Base-by-base conservation (phyloP, 805 yeast genomes). In the Ogataea sp. region DNA sequence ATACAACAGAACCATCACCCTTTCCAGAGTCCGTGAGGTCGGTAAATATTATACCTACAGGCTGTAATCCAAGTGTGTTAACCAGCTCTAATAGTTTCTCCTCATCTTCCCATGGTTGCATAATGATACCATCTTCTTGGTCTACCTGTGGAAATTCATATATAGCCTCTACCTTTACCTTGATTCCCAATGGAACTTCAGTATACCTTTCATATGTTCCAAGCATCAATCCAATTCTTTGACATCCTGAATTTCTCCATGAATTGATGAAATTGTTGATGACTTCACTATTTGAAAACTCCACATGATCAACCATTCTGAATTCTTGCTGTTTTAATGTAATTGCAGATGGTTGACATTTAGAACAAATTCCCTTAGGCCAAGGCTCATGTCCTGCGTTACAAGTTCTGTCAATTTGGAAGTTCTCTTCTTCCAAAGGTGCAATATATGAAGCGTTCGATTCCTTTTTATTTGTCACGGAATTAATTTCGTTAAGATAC, bases 271-370 rank as follows among this genome's bases (percentile, higher is more conserved):
- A 93, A 28, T 72, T 67, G 58, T 93, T 86, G 39, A 93, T 75
- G 20, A 88, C 71, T 11, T 69, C 67, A 38, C 88, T 76, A 42
- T 76, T 77, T 20, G 86, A 78, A 58, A 89, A 85, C 58, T 93
- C 98, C 24, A 93, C 93, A 62, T 93, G 97, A 58, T 93, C 99
- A 23, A 94, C 96, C 95, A 93, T 86, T 51, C 99, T 74, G 59
- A 85, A 93, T 27, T 71, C 67, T 58, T 93, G 98, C 59, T 80
- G 88, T 59, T 83, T 95, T 45, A 93, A 67, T 0, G 97, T 89
- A 43, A 93, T 86, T 0, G 96, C 93, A 1, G 96, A 80, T 1
- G 98, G 97, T 60, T 90, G 97, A 62, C 98, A 90, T 59, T 88
- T 86, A 14, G 96, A 84, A 55, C 98, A 90, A 48, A 93, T 88